phyloP scores from a whole-genome alignment of 1,284 basidiomycete genomes.

The Ceratobasidium sp. region DNA sequence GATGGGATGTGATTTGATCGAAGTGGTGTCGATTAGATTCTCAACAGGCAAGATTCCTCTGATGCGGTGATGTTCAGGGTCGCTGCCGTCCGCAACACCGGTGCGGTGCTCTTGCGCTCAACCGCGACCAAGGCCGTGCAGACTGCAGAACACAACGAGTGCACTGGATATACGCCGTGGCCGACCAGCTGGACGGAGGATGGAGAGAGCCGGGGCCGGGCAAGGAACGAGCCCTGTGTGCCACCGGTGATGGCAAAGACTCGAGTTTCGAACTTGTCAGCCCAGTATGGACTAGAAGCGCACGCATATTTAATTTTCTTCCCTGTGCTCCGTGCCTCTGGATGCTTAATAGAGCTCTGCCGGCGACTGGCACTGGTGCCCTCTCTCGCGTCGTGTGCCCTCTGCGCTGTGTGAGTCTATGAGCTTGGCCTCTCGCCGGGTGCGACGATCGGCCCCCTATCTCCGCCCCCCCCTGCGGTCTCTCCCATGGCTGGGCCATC shows the following conservation, averaged over 20 bases:
- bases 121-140: background rate
- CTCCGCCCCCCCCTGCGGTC: background rate
- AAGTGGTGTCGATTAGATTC: background rate
- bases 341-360: background rate
- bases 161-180: background rate
- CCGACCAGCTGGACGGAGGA: background rate
- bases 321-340: constrained; percentile 16
- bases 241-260: constrained; percentile 2
- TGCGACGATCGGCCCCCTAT: constrained; percentile 31
- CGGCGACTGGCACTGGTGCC: background rate
- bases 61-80: constrained; percentile 29
- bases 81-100: background rate
- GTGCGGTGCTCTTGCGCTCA: background rate
- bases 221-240: constrained; percentile 1
- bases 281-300: constrained; percentile 22
- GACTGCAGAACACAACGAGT: background rate
- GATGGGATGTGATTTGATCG: constrained; percentile 19
- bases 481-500: constrained; percentile 26
- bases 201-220: background rate
- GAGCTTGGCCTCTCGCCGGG: constrained; percentile 30
- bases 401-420: constrained; percentile 20
- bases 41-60: background rate
- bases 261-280: constrained; percentile 1
- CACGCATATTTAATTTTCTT: constrained; percentile 12
- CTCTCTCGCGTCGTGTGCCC: background rate